Evolutionary conservation across 2,329 filamentous ascomycete genomes (phyloP).

Genomic region (Calonectria hawksworthii): DNA sequence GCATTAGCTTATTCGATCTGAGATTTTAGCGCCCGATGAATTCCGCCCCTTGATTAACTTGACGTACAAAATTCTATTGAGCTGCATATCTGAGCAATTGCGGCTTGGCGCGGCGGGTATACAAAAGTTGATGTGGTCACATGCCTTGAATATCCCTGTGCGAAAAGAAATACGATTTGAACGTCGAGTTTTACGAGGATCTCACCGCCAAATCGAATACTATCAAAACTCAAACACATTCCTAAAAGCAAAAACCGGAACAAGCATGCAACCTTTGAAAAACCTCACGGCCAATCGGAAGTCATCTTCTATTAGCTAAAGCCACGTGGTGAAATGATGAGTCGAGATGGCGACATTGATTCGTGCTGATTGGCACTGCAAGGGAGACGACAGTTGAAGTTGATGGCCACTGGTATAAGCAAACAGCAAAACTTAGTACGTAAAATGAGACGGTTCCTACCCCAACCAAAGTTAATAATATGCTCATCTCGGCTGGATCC

Average conservation of each 20-base stretch:
- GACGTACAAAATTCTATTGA: too few relatives aligned
- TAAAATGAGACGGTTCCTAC: not conserved
- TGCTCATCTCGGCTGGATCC: not conserved
- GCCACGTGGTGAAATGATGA: not conserved
- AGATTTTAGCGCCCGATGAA: not conserved
- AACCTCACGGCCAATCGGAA: not conserved
- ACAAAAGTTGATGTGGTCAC: not conserved
- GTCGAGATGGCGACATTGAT: not conserved
- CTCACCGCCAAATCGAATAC: not conserved
- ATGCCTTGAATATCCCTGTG: not conserved
- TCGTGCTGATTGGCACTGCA: not conserved
- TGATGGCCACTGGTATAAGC: not conserved
- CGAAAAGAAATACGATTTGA: not conserved
- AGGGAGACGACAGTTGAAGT: not conserved
- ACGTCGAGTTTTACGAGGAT: not conserved
- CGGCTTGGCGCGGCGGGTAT: not conserved
- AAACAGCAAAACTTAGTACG: not conserved
- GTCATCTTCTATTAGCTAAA: not conserved
- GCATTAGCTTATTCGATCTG: not conserved
- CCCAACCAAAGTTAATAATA: not conserved
- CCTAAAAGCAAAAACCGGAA: not conserved
- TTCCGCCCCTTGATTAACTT: not conserved
- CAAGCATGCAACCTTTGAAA: not conserved
- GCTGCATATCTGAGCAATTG: too few relatives aligned
- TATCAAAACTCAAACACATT: not conserved